Evolutionary conservation across 768 basidiomycete genomes (phyloP), one percentile per base, ranked within the genome.

Genomic region (Dentipellis fragilis): DNA sequence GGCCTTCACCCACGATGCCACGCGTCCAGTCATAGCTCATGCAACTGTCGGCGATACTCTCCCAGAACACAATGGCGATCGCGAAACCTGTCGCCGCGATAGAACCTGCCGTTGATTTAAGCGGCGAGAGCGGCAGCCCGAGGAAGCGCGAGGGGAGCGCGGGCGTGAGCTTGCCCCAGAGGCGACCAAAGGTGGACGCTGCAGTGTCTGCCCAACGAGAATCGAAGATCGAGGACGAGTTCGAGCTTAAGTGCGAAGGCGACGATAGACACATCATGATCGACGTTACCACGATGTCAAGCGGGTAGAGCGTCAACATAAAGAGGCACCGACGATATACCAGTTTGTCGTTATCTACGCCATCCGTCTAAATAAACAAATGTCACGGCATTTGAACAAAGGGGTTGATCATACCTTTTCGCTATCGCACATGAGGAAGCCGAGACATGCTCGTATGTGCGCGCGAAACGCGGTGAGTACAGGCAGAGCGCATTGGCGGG

Each of bases 111-210:
- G 90, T 64, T 4, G 87, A 89, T 69, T 95, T 95, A 56, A 89
- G 80, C 0, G 85, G 81, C 0, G 90, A 88, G 51, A 94, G 76
- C 0, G 83, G 88, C 42, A 93, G 72, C 2, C 74, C 71, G 62
- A 76, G 67, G 72, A 73, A 65, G 69, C 65, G 71, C 48, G 72
- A 66, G 1, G 85, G 85, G 4, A 87, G 78, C 4, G 71, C 77
- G 0, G 81, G 79, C 0, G 91, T 90, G 48, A 72, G 70, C n/a
- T 73, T 72, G 40, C 91, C 90, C 67, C 80, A 91, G 36, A 91
- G 73, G n/a, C 93, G 83, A 46, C 93, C 93, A 60, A 95, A 74
- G 11, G 90, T 94, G 10, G 93, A 95, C 4, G 93, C 93, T 16
- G 92, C 84, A 1, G 93, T 95, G 68, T 96, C 93, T 0, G 91